Conservation (phyloP, 2,329 filamentous ascomycete species). For the Bipolaris victoriae region DNA sequence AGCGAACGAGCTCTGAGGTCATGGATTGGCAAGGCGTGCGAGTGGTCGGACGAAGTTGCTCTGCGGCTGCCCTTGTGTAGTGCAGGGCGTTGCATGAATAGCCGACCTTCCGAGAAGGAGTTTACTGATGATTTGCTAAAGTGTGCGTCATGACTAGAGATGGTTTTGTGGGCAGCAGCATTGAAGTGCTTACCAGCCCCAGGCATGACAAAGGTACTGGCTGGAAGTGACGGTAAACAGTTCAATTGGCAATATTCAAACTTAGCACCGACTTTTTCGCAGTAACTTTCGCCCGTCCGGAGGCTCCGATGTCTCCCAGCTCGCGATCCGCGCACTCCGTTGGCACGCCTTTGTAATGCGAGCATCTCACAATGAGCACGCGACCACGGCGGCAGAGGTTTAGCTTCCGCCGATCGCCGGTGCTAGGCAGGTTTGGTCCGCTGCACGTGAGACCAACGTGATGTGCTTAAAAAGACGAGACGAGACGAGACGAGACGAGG, state of each 20-base stretch:
- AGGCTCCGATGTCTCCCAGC: not conserved
- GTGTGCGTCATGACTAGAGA: constrained; percentile 12
- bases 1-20: constrained; percentile 4
- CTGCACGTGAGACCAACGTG: not conserved
- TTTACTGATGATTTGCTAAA: constrained; percentile 2
- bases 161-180: not conserved
- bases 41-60: constrained; percentile 13
- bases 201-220: not conserved
- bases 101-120: constrained; percentile 14
- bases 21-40: constrained; percentile 1
- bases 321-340: not conserved
- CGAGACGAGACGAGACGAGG: too few relatives aligned
- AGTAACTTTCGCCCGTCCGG: not conserved
- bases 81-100: constrained; percentile 6
- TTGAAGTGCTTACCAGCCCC: not conserved
- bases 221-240: too few relatives aligned
- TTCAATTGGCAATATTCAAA: too few relatives aligned
- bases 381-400: constrained; percentile 3
- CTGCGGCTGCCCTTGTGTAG: not conserved
- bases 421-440: not conserved
- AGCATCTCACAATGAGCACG: not conserved
- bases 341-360: not conserved
- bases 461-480: not conserved
- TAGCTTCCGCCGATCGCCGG: constrained; percentile 14
- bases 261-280: not conserved